Base-by-base conservation (phyloP, 192 early-diverging fungal genomes). In the Pecoramyces ruminantium region DNA sequence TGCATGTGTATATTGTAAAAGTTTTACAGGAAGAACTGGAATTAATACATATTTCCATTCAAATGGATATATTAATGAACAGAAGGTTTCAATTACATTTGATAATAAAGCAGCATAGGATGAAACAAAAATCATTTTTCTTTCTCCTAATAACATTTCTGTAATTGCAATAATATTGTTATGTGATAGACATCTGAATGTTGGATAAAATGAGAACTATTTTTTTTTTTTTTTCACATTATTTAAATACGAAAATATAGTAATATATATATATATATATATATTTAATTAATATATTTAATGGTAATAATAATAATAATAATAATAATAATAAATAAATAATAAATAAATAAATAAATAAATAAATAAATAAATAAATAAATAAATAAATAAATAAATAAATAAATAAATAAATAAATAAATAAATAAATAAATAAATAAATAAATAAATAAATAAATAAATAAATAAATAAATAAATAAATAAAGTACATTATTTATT, bases 401-500 rank as follows among this genome's bases (percentile, higher is more conserved):
- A n/a, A n/a, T n/a, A n/a, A n/a, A n/a, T n/a, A n/a, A n/a, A n/a
- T n/a, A n/a, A n/a, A n/a, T n/a, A n/a, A n/a, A n/a, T n/a, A n/a
- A n/a, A n/a, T n/a, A n/a, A n/a, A n/a, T n/a, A n/a, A n/a, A n/a
- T n/a, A n/a, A n/a, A n/a, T n/a, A n/a, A n/a, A n/a, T n/a, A n/a
- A n/a, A n/a, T n/a, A n/a, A n/a, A n/a, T n/a, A n/a, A n/a, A n/a
- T n/a, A n/a, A n/a, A n/a, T n/a, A n/a, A n/a, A n/a, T n/a, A n/a
- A n/a, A n/a, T n/a, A n/a, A n/a, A n/a, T n/a, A n/a, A n/a, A n/a
- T n/a, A n/a, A n/a, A n/a, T n/a, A n/a, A n/a, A n/a, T n/a, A n/a
- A n/a, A n/a, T n/a, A n/a, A n/a, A n/a, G n/a, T 91, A 93, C 94
- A 81, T 95, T 94, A 84, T 94, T 91, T 29, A 95, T 80, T 27